Evolutionary conservation across 176 grass and related monocot species (phyloP).

Genomic region (Musa troglodytarum): DNA sequence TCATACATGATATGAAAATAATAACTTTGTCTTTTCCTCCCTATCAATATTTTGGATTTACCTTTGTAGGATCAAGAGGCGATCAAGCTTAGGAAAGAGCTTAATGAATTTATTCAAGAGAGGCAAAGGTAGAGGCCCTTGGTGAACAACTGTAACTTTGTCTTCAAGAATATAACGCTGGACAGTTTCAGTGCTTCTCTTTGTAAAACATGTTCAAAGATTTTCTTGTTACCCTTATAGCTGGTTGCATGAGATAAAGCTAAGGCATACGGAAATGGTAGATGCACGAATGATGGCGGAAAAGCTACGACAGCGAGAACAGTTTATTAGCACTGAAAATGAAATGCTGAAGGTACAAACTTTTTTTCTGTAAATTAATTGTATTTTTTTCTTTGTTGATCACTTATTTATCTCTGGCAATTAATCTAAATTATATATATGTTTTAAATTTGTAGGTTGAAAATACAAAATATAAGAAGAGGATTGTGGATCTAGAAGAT

Average conservation of each 20-base stretch:
- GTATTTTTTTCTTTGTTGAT: background rate
- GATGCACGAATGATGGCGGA: constrained; percentile 50
- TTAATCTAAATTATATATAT: constrained; percentile 3
- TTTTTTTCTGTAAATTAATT: background rate
- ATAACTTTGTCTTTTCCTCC: background rate
- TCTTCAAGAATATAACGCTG: background rate
- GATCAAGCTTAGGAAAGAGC: constrained; percentile 53
- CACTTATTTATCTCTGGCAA: constrained; percentile 5
- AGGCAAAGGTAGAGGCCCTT: constrained; percentile 58
- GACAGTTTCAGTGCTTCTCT: background rate
- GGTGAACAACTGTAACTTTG: background rate
- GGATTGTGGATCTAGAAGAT: constrained; percentile 66
- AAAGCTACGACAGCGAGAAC: constrained; percentile 53
- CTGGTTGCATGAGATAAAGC: constrained; percentile 86
- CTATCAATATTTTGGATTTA: constrained; percentile 16
- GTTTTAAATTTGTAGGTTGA: constrained; percentile 44
- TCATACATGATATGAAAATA: background rate
- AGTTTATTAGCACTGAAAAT: constrained; percentile 73
- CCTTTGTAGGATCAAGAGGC: constrained; percentile 46
- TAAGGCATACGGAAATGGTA: constrained; percentile 68
- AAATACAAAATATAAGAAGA: constrained; percentile 77
- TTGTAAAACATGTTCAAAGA: constrained; percentile 1
- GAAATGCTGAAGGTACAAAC: constrained; percentile 69
- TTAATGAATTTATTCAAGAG: constrained; percentile 85
- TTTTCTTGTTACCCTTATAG: constrained; percentile 24